These are phyloP conservation scores for Macadamia tetraphylla DNA, from an alignment of 164 flowering plant genomes.

Conservation along the genomic window DNA sequence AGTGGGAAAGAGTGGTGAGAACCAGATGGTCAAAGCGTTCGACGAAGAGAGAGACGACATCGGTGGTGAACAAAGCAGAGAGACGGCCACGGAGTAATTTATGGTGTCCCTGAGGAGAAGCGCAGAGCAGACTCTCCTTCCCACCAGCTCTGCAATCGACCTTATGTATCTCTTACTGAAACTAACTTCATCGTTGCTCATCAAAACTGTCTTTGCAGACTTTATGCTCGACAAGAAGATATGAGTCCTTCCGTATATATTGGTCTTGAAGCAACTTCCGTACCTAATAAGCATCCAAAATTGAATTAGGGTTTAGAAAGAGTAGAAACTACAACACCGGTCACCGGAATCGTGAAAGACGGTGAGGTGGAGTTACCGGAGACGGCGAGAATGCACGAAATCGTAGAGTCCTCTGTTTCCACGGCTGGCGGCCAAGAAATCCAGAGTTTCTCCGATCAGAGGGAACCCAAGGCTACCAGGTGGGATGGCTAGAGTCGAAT, in stretches of 20 bases:
- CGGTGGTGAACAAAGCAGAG: conserved; percentile 25
- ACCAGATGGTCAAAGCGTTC: conserved; percentile 36
- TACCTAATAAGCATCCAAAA: conserved; percentile 24
- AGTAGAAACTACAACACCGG: too few relatives aligned
- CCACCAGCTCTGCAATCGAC: conserved; percentile 43
- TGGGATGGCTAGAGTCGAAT: conserved; percentile 22
- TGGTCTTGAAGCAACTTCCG: conserved; percentile 54
- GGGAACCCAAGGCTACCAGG: conserved; percentile 51
- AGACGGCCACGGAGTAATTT: conserved; percentile 35
- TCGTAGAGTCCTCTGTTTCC: conserved; percentile 42
- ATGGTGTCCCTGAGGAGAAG: conserved; percentile 41
- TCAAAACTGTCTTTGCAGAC: conserved; percentile 36
- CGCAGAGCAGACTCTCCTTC: conserved; percentile 52
- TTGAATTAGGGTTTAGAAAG: too few relatives aligned
- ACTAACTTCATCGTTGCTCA: conserved; percentile 27
- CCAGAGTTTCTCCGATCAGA: conserved; percentile 52
- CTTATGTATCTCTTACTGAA: conserved; percentile 49
- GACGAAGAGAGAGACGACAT: conserved; percentile 21
- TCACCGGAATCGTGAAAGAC: too few relatives aligned
- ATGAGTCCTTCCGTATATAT: conserved; percentile 45
- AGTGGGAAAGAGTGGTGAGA: conserved; percentile 18
- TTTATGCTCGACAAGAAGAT: conserved; percentile 44
- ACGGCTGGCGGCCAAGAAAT: conserved; percentile 41
- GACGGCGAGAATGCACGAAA: conserved; percentile 40
- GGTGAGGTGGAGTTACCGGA: conserved; percentile 18